Conservation (phyloP, 257 asterid species). For the Nicotiana attenuata region DNA sequence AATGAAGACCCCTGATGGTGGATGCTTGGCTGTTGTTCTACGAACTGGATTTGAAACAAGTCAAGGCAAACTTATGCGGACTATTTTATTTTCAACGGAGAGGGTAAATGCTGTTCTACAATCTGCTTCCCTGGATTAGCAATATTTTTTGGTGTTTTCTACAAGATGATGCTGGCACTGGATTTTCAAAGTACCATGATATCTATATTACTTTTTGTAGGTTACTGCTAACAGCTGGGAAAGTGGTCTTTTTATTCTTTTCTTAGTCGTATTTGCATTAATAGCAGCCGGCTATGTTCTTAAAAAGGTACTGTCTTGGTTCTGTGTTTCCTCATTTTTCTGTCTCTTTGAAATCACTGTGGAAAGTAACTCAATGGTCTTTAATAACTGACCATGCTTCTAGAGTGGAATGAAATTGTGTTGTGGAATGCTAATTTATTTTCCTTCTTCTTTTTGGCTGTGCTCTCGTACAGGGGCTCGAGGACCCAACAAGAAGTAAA, state of each 20-base stretch:
- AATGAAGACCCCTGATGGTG: conserved; percentile 94
- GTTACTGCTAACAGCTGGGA: conserved; percentile 99
- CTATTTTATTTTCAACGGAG: conserved; percentile 96
- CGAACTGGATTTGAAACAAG: conserved; percentile 99
- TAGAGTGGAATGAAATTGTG: not conserved
- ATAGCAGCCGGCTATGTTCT: conserved; percentile 99
- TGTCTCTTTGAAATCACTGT: not conserved
- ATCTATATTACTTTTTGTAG: conserved; percentile 31
- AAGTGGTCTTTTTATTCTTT: conserved; percentile 87
- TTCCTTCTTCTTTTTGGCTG: conserved; percentile 1
- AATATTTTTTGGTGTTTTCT: not conserved
- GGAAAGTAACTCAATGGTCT: not conserved
- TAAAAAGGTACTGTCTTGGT: conserved; percentile 52
- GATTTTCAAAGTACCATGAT: conserved; percentile 9
- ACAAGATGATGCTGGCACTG: not conserved
- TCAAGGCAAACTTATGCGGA: conserved; percentile 98
- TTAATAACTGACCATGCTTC: not conserved
- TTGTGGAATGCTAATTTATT: not conserved
- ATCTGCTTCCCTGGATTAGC: conserved; percentile 17
- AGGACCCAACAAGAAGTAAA: conserved; percentile 98
- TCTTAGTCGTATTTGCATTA: conserved; percentile 87
- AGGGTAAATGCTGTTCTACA: conserved; percentile 50
- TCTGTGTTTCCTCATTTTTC: not conserved
- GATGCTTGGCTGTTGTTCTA: conserved; percentile 93
- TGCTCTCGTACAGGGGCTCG: conserved; percentile 69